Base-by-base conservation (phyloP, 176 grass and related monocot species). In the Thalia dealbata region DNA sequence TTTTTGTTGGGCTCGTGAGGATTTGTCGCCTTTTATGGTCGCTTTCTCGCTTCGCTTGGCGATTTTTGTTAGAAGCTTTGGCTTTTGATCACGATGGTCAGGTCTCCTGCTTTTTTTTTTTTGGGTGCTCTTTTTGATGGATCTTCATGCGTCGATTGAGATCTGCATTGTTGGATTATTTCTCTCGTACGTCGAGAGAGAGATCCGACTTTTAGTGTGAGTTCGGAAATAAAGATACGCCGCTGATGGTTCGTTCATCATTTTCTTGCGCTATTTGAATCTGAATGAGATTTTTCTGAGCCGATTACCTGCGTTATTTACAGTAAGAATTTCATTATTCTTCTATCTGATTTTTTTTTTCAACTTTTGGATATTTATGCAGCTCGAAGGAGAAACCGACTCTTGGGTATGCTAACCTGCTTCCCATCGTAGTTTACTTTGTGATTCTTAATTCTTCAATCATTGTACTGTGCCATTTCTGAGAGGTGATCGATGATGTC, bases 311-410 rank as follows among this genome's bases (percentile, higher is more conserved):
- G n/a, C n/a, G n/a, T n/a, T n/a, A n/a, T n/a, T n/a, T n/a, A n/a
- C n/a, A n/a, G n/a, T n/a, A n/a, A n/a, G 11, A 27, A 30, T 64
- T 29, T 64, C 26, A 0, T 28, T 64, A 26, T 32, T 2, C 24
- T 32, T 64, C 6, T 44, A 56, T 78, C 19, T 38, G 74, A 83
- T 14, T 75, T 38, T 25, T 67, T n/a, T 72, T 54, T 73, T n/a
- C n/a, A n/a, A n/a, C n/a, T 72, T 22, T 27, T 68, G 68, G 4
- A 44, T 50, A 27, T 52, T n/a, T 52, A 18, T 82, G 74, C 89
- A 96, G 92, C 89, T 96, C 92, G 78, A 96, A 96, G 92, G 92
- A 96, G 92, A 96, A 92, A 76, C 92, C 92, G 75, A 96, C 92
- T 78, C 92, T 96, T 22, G 92, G 92, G 92, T 96, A 92, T 80